These are phyloP conservation scores for Aspergillus sp. DNA, from an alignment of 2,329 filamentous ascomycete genomes.

Conservation along the genomic window DNA sequence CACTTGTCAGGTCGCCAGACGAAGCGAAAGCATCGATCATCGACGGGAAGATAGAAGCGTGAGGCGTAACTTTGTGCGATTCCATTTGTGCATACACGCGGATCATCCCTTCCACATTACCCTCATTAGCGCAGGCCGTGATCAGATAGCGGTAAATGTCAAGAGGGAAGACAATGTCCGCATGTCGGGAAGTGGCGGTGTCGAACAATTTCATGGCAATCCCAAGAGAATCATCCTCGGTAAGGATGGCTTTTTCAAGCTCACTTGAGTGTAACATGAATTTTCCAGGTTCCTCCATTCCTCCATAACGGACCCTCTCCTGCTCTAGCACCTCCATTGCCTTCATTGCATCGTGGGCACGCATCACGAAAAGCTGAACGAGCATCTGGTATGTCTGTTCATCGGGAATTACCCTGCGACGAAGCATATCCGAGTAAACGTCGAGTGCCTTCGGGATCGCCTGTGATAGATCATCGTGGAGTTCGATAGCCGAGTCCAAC, in stretches of 20 bases:
- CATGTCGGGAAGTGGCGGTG: conserved; percentile 64
- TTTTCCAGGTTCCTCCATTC: conserved; percentile 77
- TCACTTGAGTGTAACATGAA: conserved; percentile 90
- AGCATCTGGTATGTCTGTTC: conserved; percentile 84
- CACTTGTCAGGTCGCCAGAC: conserved; percentile 77
- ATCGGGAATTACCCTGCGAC: conserved; percentile 77
- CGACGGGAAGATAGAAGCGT: conserved; percentile 78
- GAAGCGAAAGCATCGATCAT: conserved; percentile 95
- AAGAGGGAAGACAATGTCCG: conserved; percentile 67
- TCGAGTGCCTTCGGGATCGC: conserved; percentile 88
- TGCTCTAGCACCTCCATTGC: conserved; percentile 74
- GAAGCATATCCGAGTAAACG: conserved; percentile 95
- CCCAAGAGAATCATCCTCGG: conserved; percentile 82
- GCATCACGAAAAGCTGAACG: conserved; percentile 75
- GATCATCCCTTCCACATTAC: conserved; percentile 84
- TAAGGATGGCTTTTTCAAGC: conserved; percentile 79
- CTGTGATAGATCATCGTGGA: conserved; percentile 76
- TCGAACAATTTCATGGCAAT: conserved; percentile 85
- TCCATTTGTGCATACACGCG: conserved; percentile 92
- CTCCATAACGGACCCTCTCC: conserved; percentile 80
- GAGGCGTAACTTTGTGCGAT: conserved; percentile 68
- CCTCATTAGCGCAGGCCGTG: conserved; percentile 78
- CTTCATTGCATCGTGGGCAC: conserved; percentile 74
- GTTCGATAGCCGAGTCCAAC: conserved; percentile 76
- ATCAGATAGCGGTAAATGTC: conserved; percentile 85